Conservation (phyloP, 2,329 filamentous ascomycete species). For the Cladosporium oxysporum region DNA sequence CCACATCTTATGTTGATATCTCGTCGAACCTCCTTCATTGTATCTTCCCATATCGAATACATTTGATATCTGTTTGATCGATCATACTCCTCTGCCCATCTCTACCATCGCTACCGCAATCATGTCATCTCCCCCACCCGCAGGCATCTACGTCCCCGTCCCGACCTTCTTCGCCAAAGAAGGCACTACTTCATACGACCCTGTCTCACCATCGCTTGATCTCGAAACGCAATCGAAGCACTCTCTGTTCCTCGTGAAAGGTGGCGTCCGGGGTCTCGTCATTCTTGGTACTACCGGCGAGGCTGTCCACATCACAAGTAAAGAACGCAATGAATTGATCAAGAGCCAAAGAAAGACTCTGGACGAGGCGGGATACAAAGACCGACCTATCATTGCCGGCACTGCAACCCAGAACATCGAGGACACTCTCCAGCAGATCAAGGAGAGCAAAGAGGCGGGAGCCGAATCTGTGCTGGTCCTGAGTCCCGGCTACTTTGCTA, state of each 20-base stretch:
- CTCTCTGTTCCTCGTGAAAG: constrained; percentile 60
- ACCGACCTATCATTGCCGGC: constrained; percentile 64
- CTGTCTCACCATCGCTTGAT: constrained; percentile 56
- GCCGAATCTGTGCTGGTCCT: constrained; percentile 64
- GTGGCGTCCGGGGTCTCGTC: constrained; percentile 62
- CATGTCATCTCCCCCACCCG: constrained; percentile 46
- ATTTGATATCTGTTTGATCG: background rate
- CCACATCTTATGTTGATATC: background rate
- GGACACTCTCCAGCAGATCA: constrained; percentile 60
- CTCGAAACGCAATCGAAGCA: constrained; percentile 60
- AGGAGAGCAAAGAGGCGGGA: constrained; percentile 58
- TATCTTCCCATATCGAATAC: background rate
- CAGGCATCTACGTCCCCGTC: constrained; percentile 60
- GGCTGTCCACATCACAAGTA: constrained; percentile 60
- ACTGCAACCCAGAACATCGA: constrained; percentile 64
- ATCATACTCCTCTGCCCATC: background rate
- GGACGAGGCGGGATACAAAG: constrained; percentile 56
- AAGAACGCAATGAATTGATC: constrained; percentile 59
- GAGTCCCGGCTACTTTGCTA: constrained; percentile 66
- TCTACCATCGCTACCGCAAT: background rate
- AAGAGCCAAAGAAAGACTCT: constrained; percentile 58
- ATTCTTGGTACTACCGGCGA: constrained; percentile 66
- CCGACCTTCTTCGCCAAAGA: constrained; percentile 65
- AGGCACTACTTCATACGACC: constrained; percentile 44
- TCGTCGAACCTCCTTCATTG: background rate